Evolutionary conservation across 805 yeast genomes (phyloP), one percentile per base, ranked within the genome.

Genomic region (Zygoascus tannicola): DNA sequence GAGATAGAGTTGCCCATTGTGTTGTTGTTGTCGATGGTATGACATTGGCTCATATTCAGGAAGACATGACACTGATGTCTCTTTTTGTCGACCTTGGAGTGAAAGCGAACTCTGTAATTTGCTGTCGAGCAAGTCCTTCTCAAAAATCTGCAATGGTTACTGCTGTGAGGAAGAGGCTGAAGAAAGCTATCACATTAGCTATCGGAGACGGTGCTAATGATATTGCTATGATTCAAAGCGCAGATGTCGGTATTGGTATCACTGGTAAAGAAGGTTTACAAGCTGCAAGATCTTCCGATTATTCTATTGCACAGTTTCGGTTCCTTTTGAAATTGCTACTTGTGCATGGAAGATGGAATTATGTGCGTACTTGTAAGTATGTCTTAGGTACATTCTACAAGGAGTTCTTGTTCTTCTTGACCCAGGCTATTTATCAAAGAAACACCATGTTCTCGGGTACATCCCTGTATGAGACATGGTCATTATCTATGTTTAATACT

Each of bases 131-230:
- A 0, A 82, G 95, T 5, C 99, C 99, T 0, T 80, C 96, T 0
- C 99, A 92, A 62, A 92, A 92, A 65, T 96, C 97, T 0, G 68
- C 74, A 22, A 80, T 92, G 85, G 97, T 92, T 2, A 63, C 76
- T 22, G 72, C 79, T 28, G 86, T 94, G n/a, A 71, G 97, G 41
- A 67, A 71, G n/a, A 66, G 80, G 45, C 74, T 81, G 54, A 78
- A 72, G 40, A 65, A 65, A 1, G 73, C 84, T 34, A 96, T 92
- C 4, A 86, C 97, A 0, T 70, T 92, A 49, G 98, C 98, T 0
- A 84, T 92, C 58, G 99, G 99, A 5, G 99, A 92, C 65, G 99
- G 99, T 51, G 99, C 99, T 2, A 92, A 92, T 59, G 99, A 92
- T 63, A 88, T 92, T 59, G 97, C 99, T 1, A 92, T 92, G 99